Conservation (phyloP, 805 yeast species). For the Spathaspora girioi region DNA sequence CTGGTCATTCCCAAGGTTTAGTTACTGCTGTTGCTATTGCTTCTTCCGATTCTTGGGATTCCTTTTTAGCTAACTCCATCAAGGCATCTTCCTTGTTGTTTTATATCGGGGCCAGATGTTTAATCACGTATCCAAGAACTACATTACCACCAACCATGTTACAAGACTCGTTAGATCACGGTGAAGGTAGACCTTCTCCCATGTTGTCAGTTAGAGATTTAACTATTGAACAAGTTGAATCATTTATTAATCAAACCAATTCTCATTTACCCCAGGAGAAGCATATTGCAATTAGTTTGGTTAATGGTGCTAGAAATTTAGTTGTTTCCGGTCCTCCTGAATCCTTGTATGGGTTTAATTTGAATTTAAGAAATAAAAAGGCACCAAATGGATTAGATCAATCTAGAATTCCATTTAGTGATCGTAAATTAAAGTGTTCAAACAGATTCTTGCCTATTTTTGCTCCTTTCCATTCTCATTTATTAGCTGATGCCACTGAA, state of each 20-base stretch:
- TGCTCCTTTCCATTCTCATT: slow-evolving; percentile 94
- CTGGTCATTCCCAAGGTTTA: slow-evolving; percentile 90
- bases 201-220: slow-evolving; percentile 94
- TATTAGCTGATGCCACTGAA: slow-evolving; percentile 69
- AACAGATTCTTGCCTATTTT: slow-evolving; percentile 93
- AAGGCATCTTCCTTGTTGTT: slow-evolving; percentile 83
- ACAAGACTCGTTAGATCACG: slow-evolving; percentile 87
- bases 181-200: slow-evolving; percentile 96
- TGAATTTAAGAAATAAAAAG: slow-evolving; percentile 88
- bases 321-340: slow-evolving; percentile 98
- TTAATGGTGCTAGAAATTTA: slow-evolving; percentile 93
- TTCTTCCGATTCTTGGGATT: slow-evolving; percentile 76
- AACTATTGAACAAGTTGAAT: slow-evolving; percentile 73
- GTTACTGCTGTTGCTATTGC: slow-evolving; percentile 92
- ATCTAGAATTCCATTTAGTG: slow-evolving; percentile 88
- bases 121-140: slow-evolving; percentile 87
- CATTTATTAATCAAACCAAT: slow-evolving; percentile 80
- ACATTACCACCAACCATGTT: slow-evolving; percentile 90
- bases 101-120: slow-evolving; percentile 91
- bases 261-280: slow-evolving; percentile 89
- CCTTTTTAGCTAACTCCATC: slow-evolving; percentile 66
- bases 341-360: slow-evolving; percentile 91
- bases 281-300: slow-evolving; percentile 84
- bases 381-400: slow-evolving; percentile 94
- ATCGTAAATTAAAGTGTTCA: slow-evolving; percentile 90